Evolutionary conservation across 2,329 filamentous ascomycete species (phyloP).

Genomic region (Alternaria brassicae): DNA sequence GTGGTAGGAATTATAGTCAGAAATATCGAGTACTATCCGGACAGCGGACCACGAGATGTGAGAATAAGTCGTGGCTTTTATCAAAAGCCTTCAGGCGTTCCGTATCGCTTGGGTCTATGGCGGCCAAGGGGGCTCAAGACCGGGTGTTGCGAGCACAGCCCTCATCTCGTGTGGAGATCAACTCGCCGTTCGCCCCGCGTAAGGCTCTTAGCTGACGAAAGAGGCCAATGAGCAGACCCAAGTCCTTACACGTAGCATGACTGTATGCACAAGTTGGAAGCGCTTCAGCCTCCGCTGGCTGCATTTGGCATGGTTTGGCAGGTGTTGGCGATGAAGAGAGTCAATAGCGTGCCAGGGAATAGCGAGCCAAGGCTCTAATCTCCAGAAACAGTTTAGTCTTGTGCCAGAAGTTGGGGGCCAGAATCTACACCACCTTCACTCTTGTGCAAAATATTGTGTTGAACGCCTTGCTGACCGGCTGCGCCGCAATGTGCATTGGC

Average conservation of each 20-base stretch:
- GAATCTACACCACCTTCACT: not conserved
- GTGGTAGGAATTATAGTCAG: not conserved
- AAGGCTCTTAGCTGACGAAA: conserved; percentile 4
- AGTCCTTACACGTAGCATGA: conserved; percentile 6
- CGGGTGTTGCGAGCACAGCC: conserved; percentile 28
- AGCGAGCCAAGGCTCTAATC: conserved; percentile 33
- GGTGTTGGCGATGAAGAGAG: conserved; percentile 6
- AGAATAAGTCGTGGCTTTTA: conserved; percentile 10
- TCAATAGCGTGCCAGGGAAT: conserved; percentile 27
- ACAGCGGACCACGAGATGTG: not conserved
- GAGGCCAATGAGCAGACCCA: conserved; percentile 16
- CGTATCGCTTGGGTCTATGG: conserved; percentile 12
- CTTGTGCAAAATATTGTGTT: not conserved
- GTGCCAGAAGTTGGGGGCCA: conserved; percentile 18
- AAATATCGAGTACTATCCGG: not conserved
- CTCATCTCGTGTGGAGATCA: conserved; percentile 22
- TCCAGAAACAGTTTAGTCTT: conserved; percentile 8
- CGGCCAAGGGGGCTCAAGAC: conserved; percentile 19
- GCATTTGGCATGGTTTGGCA: conserved; percentile 3
- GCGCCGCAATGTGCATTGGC: not conserved
- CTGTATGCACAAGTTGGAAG: not conserved
- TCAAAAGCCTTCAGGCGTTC: conserved; percentile 26
- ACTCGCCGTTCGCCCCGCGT: conserved; percentile 8
- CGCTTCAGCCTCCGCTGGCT: conserved; percentile 22
- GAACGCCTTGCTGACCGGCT: not conserved